phyloP scores from a whole-genome alignment of 2,329 filamentous ascomycete species.

The Thielaviopsis ethacetica region DNA sequence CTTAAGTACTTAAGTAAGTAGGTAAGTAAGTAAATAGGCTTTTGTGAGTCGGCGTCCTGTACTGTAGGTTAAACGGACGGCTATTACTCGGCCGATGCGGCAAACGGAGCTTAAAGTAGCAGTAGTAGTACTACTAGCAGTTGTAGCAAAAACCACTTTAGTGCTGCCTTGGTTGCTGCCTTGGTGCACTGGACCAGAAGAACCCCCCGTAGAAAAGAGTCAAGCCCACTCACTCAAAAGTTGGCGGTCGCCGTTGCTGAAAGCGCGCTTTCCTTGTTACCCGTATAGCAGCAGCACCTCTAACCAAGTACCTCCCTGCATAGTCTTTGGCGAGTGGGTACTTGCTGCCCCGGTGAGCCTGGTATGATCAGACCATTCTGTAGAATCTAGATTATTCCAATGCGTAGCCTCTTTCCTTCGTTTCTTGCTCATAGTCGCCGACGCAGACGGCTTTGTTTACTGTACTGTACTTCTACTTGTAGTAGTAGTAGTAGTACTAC shows the following conservation, averaged over 20 bases:
- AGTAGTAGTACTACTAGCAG: too few species aligned
- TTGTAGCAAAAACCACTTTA: neutral
- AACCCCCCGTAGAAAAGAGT: too few species aligned
- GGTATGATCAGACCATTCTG: slow-evolving; percentile 2
- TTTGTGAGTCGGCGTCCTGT: too few species aligned
- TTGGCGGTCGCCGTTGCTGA: too few species aligned
- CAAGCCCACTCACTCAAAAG: neutral
- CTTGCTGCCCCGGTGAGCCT: neutral
- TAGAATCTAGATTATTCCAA: neutral
- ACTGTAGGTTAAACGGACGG: neutral
- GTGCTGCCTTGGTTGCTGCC: too few species aligned
- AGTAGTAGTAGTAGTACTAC: too few species aligned
- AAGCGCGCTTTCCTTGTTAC: neutral
- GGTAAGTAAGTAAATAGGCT: too few species aligned
- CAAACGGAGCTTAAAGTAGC: neutral
- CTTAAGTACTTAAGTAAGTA: too few species aligned
- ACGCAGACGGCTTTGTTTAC: neutral
- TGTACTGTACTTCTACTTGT: neutral
- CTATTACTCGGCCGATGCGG: neutral
- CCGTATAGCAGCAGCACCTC: neutral
- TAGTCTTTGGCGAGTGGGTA: neutral
- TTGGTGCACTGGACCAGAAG: too few species aligned
- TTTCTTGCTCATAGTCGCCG: neutral
- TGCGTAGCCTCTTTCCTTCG: too few species aligned
- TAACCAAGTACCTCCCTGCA: neutral